These are phyloP conservation scores for Chenopodium album DNA, from an alignment of 148 eudicot genomes.

Conservation along the genomic window DNA sequence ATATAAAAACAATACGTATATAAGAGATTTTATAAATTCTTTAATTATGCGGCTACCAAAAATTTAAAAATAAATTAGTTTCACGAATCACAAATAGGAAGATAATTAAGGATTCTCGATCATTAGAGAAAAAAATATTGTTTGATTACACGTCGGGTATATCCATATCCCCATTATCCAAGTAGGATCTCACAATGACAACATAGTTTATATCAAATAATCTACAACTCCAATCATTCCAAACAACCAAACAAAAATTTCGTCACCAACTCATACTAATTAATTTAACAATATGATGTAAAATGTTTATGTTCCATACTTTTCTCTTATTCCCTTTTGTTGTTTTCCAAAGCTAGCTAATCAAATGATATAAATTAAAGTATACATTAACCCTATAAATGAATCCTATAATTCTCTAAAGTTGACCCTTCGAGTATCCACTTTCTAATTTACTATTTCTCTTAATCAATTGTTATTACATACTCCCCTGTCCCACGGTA, in stretches of 20 bases:
- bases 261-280: constrained; percentile 4
- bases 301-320: not conserved
- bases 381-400: not conserved
- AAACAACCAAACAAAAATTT: not conserved
- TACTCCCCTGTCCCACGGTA: no score
- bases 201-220: not conserved
- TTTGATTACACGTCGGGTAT: not conserved
- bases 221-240: not conserved
- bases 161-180: not conserved
- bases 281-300: not conserved
- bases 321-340: constrained; percentile 2
- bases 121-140: not conserved
- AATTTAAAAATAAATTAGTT: no score
- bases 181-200: not conserved
- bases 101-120: not conserved
- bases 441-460: constrained; percentile 22
- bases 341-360: not conserved
- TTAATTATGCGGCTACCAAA: no score
- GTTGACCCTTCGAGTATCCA: constrained; percentile 23
- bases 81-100: no score
- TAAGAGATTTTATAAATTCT: no score
- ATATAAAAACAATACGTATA: no score
- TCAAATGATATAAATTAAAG: no score
- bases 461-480: no score
- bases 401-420: not conserved